phyloP scores from a whole-genome alignment of 495 filamentous ascomycete genomes.

The Penicillium pancosmium region DNA sequence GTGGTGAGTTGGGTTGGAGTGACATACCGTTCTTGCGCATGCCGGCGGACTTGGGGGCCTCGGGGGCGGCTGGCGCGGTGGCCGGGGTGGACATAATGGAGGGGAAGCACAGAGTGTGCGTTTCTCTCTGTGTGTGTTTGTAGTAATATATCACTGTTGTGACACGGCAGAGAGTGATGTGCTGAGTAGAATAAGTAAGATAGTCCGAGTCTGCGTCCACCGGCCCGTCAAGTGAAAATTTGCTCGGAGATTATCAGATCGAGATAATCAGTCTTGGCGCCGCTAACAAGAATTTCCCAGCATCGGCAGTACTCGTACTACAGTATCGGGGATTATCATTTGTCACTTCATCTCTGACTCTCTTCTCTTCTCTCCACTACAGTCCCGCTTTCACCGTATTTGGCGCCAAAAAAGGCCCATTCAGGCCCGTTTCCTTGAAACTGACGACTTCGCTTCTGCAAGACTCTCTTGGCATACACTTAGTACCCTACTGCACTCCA shows the following conservation, averaged over 20 bases:
- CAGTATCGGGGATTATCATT: too few relatives aligned
- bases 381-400: conserved; percentile 1
- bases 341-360: too few relatives aligned
- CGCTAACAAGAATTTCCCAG: conserved; percentile 34
- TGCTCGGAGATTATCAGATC: conserved; percentile 33
- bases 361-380: conserved; percentile 12
- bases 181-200: too few relatives aligned
- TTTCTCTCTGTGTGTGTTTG: neutral
- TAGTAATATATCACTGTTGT: conserved; percentile 16
- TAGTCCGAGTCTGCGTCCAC: too few relatives aligned
- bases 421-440: neutral
- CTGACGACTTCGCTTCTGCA: neutral
- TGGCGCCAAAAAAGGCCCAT: neutral
- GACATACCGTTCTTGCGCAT: conserved; percentile 51
- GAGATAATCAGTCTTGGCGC: conserved; percentile 32
- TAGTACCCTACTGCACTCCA: conserved; percentile 9
- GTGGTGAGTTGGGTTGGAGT: conserved; percentile 12
- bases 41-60: conserved; percentile 32
- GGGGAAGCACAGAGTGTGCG: too few relatives aligned
- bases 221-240: conserved; percentile 17
- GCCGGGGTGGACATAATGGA: neutral
- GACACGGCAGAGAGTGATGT: too few relatives aligned
- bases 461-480: neutral
- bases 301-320: too few relatives aligned
- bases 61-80: conserved; percentile 12